Evolutionary conservation across 2,329 filamentous ascomycete species (phyloP).

Genomic region (Neonectria punicea): DNA sequence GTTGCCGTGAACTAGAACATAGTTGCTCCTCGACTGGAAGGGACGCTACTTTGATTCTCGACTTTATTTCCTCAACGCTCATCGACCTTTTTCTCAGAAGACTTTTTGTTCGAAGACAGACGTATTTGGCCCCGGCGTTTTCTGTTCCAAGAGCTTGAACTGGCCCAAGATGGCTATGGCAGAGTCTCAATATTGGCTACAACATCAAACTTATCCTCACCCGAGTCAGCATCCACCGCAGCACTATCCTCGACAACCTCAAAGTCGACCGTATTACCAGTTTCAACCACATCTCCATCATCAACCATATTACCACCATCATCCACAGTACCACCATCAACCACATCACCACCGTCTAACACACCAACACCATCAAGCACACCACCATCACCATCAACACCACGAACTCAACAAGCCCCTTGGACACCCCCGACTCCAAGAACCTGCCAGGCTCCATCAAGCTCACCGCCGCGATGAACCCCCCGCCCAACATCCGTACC

Average conservation of each 20-base stretch:
- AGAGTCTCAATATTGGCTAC: background rate
- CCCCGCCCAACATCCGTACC: background rate
- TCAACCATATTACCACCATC: background rate
- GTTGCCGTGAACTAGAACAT: background rate
- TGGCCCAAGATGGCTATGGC: background rate
- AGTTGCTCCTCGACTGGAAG: background rate
- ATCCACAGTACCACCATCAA: background rate
- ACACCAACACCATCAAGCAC: background rate
- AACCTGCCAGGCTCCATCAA: background rate
- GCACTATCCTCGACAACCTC: background rate
- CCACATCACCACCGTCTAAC: background rate
- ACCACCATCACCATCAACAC: background rate
- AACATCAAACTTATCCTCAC: no score
- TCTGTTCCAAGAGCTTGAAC: background rate
- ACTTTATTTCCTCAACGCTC: background rate
- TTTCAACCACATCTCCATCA: background rate
- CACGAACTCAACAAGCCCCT: no score
- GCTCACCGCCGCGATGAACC: background rate
- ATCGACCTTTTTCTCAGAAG: background rate
- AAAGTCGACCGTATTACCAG: no score
- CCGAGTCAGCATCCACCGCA: no score
- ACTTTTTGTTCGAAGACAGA: no score
- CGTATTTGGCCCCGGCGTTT: no score
- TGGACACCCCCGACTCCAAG: no score
- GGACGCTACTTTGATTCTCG: background rate